Conservation (phyloP, 1,284 basidiomycete genomes). For the Tylopilus orsonianus region DNA sequence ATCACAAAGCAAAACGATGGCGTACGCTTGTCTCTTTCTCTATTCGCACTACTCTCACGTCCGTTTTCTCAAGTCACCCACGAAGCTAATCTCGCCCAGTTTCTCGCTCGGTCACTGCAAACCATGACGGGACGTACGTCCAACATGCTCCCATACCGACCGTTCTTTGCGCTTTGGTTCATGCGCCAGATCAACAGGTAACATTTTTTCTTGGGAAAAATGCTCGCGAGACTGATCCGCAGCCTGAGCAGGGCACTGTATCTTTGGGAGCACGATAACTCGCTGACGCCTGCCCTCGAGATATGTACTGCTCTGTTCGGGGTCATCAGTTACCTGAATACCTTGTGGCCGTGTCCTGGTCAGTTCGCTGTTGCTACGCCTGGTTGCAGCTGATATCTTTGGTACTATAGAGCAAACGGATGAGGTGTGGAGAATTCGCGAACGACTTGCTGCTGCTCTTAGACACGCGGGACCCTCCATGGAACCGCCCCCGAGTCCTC, state of each 20-base stretch:
- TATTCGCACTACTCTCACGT: conserved; percentile 6
- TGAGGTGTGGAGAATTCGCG: conserved; percentile 48
- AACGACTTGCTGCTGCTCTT: conserved; percentile 48
- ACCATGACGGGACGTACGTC: conserved; percentile 61
- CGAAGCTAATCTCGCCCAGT: conserved; percentile 59
- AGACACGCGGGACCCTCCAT: conserved; percentile 44
- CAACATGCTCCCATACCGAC: conserved; percentile 53
- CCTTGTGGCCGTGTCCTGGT: conserved; percentile 70
- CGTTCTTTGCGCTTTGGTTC: conserved; percentile 76
- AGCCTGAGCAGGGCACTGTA: conserved; percentile 48
- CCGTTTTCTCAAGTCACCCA: conserved; percentile 49
- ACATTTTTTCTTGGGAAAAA: conserved; percentile 13
- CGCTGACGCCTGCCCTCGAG: conserved; percentile 61
- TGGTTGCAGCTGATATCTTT: conserved; percentile 2
- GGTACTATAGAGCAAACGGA: conserved; percentile 52
- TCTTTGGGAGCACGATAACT: conserved; percentile 63
- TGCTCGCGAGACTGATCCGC: conserved; percentile 10
- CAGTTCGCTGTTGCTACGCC: conserved; percentile 20
- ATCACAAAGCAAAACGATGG: conserved; percentile 73
- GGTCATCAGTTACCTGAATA: conserved; percentile 63
- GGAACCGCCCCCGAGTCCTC: conserved; percentile 20
- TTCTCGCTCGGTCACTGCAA: conserved; percentile 58
- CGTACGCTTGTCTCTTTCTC: conserved; percentile 45
- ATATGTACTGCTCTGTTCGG: conserved; percentile 61
- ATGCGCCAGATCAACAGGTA: conserved; percentile 71